Evolutionary conservation across 225 moss, liverwort and hornwort species (phyloP).

Genomic region (Takakia lepidozioides): DNA sequence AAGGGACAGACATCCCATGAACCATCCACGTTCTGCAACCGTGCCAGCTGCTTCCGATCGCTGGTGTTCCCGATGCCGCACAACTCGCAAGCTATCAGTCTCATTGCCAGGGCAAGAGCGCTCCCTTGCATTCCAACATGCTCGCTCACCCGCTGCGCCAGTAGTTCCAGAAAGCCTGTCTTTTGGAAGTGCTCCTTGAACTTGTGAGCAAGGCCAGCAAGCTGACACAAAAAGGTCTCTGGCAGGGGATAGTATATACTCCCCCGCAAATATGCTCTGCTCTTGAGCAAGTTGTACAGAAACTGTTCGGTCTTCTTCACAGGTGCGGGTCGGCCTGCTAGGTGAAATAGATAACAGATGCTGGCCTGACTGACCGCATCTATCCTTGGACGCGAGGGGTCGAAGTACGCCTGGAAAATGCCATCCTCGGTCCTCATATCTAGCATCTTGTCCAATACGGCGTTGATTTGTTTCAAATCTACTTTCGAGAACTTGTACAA

Average conservation of each 20-base stretch:
- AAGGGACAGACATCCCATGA: too few species aligned
- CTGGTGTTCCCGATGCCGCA: too few species aligned
- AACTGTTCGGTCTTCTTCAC: too few species aligned
- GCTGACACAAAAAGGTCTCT: too few species aligned
- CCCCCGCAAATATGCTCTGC: constrained; percentile 6
- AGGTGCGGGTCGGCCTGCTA: too few species aligned
- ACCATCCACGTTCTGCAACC: too few species aligned
- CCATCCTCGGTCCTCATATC: constrained; percentile 4
- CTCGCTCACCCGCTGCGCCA: too few species aligned
- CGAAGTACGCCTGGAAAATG: constrained; percentile 17
- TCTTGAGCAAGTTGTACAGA: constrained; percentile 14
- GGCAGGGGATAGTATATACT: too few species aligned
- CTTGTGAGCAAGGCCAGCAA: constrained; percentile 1
- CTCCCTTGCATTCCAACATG: background rate
- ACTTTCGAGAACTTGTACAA: constrained; percentile 5
- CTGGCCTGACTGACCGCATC: constrained; percentile 4
- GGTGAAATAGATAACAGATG: constrained; percentile 8
- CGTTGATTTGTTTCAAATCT: background rate
- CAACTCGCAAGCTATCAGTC: constrained; percentile 2
- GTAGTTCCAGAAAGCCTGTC: too few species aligned
- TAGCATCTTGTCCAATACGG: constrained; percentile 8
- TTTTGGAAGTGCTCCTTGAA: constrained; percentile 1
- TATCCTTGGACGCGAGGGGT: constrained; percentile 4
- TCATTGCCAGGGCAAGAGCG: constrained; percentile 1
- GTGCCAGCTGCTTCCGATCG: constrained; percentile 9